phyloP scores from a whole-genome alignment of 106 monocot species.

The Dioscorea alata region DNA sequence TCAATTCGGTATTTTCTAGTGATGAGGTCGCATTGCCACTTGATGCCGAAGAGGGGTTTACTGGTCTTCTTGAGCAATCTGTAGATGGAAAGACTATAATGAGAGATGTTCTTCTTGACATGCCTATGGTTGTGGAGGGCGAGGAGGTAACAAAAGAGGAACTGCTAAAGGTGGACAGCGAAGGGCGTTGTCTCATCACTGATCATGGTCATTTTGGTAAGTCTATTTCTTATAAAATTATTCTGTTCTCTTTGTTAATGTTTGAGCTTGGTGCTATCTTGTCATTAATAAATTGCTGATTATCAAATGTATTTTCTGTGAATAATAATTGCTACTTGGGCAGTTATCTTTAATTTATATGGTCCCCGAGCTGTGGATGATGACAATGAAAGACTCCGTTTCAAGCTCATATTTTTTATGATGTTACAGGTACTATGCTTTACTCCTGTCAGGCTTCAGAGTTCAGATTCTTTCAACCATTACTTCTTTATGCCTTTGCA shows the following conservation, averaged over 20 bases:
- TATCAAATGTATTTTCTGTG: not conserved
- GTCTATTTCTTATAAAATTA: slow-evolving; percentile 4
- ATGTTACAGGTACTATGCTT: slow-evolving; percentile 47
- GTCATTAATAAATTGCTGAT: too few relatives aligned
- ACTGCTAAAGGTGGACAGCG: slow-evolving; percentile 67
- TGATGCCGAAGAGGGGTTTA: slow-evolving; percentile 92
- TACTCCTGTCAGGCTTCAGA: not conserved
- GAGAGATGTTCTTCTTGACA: slow-evolving; percentile 29
- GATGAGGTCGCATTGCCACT: slow-evolving; percentile 75
- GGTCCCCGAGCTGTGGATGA: slow-evolving; percentile 66
- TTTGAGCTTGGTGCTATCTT: too few relatives aligned
- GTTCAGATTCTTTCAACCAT: too few relatives aligned
- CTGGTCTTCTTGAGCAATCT: slow-evolving; percentile 50
- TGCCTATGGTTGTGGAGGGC: slow-evolving; percentile 28
- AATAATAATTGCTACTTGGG: slow-evolving; percentile 10
- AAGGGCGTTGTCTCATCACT: slow-evolving; percentile 88
- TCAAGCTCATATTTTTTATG: slow-evolving; percentile 61
- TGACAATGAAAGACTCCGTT: slow-evolving; percentile 44
- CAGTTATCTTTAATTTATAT: slow-evolving; percentile 80
- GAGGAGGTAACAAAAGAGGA: slow-evolving; percentile 60
- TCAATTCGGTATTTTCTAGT: slow-evolving; percentile 75
- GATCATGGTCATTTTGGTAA: slow-evolving; percentile 99
- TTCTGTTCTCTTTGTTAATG: too few relatives aligned
- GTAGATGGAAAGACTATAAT: slow-evolving; percentile 22
- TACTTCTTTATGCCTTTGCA: too few relatives aligned